Evolutionary conservation across 2,329 filamentous ascomycete species (phyloP).

Genomic region (Diaporthe helianthi): DNA sequence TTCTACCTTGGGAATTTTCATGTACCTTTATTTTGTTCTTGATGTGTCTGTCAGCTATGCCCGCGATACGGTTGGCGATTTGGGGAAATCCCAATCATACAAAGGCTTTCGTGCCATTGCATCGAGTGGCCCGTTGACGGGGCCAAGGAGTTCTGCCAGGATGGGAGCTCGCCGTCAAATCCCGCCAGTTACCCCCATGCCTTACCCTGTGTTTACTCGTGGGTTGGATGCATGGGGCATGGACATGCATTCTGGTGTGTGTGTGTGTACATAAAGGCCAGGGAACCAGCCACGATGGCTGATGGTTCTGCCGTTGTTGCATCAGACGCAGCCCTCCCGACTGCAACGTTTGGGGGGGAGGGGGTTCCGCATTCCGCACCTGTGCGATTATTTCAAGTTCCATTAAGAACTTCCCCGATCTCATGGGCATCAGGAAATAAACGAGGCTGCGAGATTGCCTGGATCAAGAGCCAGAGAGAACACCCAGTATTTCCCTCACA

Average conservation of each 20-base stretch:
- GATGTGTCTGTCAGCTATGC: neutral
- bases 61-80: neutral
- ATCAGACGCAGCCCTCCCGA: conserved; percentile 24
- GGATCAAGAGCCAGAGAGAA: neutral
- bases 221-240: conserved; percentile 22
- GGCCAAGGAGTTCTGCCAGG: conserved; percentile 22
- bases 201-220: neutral
- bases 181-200: neutral
- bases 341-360: conserved; percentile 10
- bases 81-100: conserved; percentile 4
- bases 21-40: neutral
- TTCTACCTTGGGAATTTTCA: neutral
- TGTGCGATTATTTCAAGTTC: conserved; percentile 6
- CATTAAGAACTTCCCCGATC: neutral
- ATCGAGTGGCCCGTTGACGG: conserved; percentile 28
- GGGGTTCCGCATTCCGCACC: conserved; percentile 4
- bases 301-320: conserved; percentile 17
- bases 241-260: conserved; percentile 18
- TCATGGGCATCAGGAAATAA: neutral
- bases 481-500: neutral
- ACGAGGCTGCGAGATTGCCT: conserved; percentile 14
- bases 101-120: conserved; percentile 9
- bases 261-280: conserved; percentile 20
- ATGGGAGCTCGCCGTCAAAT: conserved; percentile 29
- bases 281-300: conserved; percentile 1